phyloP scores from a whole-genome alignment of 192 early-diverging fungal genomes.

The Spizellomyces punctatus region DNA sequence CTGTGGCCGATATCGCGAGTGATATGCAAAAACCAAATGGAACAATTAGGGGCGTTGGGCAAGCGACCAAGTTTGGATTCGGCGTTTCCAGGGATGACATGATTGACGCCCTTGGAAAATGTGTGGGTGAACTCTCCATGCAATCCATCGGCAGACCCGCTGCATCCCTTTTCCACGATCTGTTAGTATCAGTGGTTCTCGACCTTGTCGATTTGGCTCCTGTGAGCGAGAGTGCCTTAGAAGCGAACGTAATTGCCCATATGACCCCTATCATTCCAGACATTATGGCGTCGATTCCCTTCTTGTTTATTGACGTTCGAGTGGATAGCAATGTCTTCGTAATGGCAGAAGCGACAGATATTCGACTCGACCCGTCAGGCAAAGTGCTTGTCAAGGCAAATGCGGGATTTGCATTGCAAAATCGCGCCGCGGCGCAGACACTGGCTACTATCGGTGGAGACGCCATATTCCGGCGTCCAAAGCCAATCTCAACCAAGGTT shows the following conservation, averaged over 20 bases:
- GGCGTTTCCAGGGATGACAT: constrained; percentile 22
- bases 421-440: constrained; percentile 20
- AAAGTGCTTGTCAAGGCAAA: constrained; percentile 14
- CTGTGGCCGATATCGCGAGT: constrained; percentile 1
- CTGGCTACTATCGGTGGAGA: constrained; percentile 14
- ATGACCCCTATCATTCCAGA: constrained; percentile 10
- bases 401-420: constrained; percentile 13
- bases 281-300: constrained; percentile 25
- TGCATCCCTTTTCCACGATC: constrained; percentile 10
- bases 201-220: constrained; percentile 23
- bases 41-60: constrained; percentile 6
- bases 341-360: constrained; percentile 18
- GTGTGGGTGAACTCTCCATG: constrained; percentile 9
- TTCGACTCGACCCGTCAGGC: constrained; percentile 12
- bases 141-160: constrained; percentile 7
- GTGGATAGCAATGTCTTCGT: constrained; percentile 29
- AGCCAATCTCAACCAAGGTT: constrained; percentile 12
- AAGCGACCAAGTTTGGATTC: not conserved
- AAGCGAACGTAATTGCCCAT: constrained; percentile 12
- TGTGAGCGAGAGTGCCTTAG: not conserved
- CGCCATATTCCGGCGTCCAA: constrained; percentile 20
- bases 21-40: not conserved
- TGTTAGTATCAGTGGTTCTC: not conserved
- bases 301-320: constrained; percentile 9
- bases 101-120: constrained; percentile 4